Percentiles rank a stretch among this genome's conserved stretches.
phyloP scores from a whole-genome alignment of 2,329 filamentous ascomycete genomes.

The Cadophora luteo-olivacea region DNA sequence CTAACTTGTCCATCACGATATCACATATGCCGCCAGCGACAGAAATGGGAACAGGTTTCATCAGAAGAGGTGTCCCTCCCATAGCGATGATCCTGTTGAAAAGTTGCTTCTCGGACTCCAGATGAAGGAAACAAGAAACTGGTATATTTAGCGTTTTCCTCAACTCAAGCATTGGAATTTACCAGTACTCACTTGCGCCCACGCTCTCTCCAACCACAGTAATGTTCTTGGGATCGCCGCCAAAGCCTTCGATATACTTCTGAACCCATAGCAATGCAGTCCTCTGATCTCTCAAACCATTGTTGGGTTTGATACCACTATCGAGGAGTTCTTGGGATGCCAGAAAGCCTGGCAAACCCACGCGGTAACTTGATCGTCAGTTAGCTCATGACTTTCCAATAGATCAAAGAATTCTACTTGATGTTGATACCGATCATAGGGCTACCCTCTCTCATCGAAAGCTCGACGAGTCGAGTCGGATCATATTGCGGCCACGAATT shows the following conservation, averaged over 20 bases:
- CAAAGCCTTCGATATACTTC: constrained; percentile 41
- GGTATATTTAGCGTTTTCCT: no score
- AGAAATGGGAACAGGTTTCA: background rate
- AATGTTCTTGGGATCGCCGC: constrained; percentile 39
- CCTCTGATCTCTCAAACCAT: constrained; percentile 21
- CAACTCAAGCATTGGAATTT: background rate
- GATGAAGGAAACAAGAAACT: constrained; percentile 13
- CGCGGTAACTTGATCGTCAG: constrained; percentile 1
- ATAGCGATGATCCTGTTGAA: background rate
- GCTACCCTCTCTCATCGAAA: background rate
- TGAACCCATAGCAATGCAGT: constrained; percentile 32
- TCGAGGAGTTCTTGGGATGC: constrained; percentile 4
- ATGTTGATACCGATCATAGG: constrained; percentile 3
- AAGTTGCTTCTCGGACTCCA: constrained; percentile 7
- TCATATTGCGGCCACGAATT: constrained; percentile 20
- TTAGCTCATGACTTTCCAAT: background rate
- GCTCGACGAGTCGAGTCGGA: background rate
- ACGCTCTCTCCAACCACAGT: constrained; percentile 48
- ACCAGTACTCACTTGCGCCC: constrained; percentile 9
- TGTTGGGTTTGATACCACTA: constrained; percentile 5
- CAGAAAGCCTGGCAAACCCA: constrained; percentile 5
- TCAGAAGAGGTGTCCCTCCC: background rate
- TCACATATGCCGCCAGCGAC: background rate
- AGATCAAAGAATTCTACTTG: background rate
- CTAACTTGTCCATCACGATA: background rate